phyloP scores from a whole-genome alignment of 1,284 basidiomycete species.

The Ustilago sp. region DNA sequence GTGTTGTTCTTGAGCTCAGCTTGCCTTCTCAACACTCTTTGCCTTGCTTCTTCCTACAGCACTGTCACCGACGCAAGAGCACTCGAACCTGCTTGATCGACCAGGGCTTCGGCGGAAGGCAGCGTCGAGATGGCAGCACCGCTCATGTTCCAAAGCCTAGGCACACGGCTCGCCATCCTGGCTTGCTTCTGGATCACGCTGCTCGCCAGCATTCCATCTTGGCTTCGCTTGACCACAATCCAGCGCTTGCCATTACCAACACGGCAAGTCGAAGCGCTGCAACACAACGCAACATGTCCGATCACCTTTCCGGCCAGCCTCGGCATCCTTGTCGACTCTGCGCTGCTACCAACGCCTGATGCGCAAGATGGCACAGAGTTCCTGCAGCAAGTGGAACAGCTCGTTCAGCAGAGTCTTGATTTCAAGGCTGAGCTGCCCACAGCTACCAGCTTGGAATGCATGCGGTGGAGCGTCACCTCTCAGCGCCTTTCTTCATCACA shows the following conservation, averaged over 20 bases:
- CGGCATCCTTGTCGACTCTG: constrained; percentile 13
- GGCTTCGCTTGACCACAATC: constrained; percentile 61
- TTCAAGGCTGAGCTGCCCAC: constrained; percentile 19
- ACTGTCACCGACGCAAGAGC: not conserved
- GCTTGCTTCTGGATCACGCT: constrained; percentile 53
- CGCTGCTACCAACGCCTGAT: constrained; percentile 11
- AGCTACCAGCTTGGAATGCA: constrained; percentile 36
- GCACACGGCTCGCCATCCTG: constrained; percentile 40
- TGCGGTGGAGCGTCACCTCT: constrained; percentile 28
- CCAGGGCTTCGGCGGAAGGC: not conserved
- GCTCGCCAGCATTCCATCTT: constrained; percentile 51
- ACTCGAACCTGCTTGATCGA: not conserved
- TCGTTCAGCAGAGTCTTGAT: constrained; percentile 33
- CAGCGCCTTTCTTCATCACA: not conserved
- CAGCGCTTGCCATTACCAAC: constrained; percentile 56
- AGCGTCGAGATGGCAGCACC: constrained; percentile 16
- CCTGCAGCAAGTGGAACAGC: constrained; percentile 25
- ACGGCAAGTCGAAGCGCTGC: constrained; percentile 29
- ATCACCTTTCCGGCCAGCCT: constrained; percentile 29
- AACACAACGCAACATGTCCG: constrained; percentile 32
- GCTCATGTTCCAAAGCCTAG: constrained; percentile 44
- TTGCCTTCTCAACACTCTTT: not conserved
- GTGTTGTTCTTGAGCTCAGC: not conserved
- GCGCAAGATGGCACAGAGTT: not conserved
- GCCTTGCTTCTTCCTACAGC: not conserved